phyloP scores from a whole-genome alignment of 179 eudicot species.

The Silene vulgaris region DNA sequence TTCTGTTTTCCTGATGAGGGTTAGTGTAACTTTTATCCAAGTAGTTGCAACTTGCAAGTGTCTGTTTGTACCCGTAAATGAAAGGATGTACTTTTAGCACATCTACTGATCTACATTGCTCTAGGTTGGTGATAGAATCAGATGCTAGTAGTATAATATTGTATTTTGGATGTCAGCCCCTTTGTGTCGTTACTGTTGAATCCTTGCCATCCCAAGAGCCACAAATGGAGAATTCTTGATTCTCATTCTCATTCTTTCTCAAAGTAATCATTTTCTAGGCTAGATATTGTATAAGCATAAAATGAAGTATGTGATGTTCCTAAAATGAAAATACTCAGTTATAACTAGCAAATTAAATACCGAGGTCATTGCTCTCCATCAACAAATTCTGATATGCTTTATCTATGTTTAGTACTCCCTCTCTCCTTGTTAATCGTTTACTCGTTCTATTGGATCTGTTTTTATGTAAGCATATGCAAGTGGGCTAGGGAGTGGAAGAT shows the following conservation, averaged over 20 bases:
- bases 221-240: too few relatives aligned
- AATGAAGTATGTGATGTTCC: too few relatives aligned
- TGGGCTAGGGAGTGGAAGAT: background rate
- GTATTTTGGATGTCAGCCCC: slow-evolving; percentile 5
- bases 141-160: background rate
- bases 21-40: background rate
- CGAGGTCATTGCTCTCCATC: background rate
- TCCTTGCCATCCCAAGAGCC: too few relatives aligned
- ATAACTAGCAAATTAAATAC: background rate
- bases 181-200: background rate
- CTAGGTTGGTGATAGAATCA: background rate
- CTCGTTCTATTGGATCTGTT: background rate
- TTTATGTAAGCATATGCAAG: background rate
- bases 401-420: background rate
- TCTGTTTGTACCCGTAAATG: background rate
- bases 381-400: background rate
- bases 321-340: too few relatives aligned
- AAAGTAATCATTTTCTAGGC: too few relatives aligned
- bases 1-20: background rate
- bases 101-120: background rate
- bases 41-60: background rate
- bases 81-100: background rate
- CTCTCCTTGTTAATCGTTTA: background rate
- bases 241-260: too few relatives aligned
- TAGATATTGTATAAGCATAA: too few relatives aligned